Conservation (phyloP, 768 basidiomycete genomes). For the Sistotremastrum suecicum region DNA sequence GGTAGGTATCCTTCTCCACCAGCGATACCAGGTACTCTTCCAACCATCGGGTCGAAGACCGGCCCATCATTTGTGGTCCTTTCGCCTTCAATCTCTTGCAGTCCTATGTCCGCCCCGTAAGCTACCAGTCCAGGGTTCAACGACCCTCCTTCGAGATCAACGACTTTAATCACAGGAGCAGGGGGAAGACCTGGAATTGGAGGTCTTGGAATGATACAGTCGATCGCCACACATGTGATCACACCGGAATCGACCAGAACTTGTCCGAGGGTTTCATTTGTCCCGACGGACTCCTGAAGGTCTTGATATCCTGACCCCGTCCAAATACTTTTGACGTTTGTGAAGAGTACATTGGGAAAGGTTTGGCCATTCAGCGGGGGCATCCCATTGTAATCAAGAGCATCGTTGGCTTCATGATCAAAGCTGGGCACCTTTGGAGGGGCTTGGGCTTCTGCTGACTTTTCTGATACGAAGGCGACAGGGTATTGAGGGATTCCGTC, state of each 20-base stretch:
- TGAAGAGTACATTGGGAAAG: slow-evolving; percentile 40
- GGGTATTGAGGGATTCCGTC: slow-evolving; percentile 70
- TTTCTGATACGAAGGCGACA: slow-evolving; percentile 26
- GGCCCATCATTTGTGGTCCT: slow-evolving; percentile 39
- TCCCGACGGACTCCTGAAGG: slow-evolving; percentile 10
- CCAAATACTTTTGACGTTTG: slow-evolving; percentile 40
- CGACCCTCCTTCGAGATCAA: slow-evolving; percentile 23
- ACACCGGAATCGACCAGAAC: slow-evolving; percentile 41
- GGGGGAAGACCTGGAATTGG: slow-evolving; percentile 8
- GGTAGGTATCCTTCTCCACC: slow-evolving; percentile 20
- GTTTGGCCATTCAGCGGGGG: slow-evolving; percentile 36
- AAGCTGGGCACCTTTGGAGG: slow-evolving; percentile 46
- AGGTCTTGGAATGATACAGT: slow-evolving; percentile 8
- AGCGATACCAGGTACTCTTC: slow-evolving; percentile 20
- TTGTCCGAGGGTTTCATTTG: slow-evolving; percentile 7
- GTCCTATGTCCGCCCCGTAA: slow-evolving; percentile 36
- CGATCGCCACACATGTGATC: slow-evolving; percentile 32
- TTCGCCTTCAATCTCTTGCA: slow-evolving; percentile 56
- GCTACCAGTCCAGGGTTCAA: slow-evolving; percentile 26
- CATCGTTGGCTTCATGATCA: slow-evolving; percentile 44
- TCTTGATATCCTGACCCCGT: slow-evolving; percentile 12
- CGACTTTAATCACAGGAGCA: slow-evolving; percentile 3
- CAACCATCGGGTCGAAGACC: slow-evolving; percentile 31
- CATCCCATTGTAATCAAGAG: slow-evolving; percentile 52
- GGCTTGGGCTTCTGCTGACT: slow-evolving; percentile 28